Conservation (phyloP, 2,329 filamentous ascomycete genomes). For the Colletotrichum orchidophilum region DNA sequence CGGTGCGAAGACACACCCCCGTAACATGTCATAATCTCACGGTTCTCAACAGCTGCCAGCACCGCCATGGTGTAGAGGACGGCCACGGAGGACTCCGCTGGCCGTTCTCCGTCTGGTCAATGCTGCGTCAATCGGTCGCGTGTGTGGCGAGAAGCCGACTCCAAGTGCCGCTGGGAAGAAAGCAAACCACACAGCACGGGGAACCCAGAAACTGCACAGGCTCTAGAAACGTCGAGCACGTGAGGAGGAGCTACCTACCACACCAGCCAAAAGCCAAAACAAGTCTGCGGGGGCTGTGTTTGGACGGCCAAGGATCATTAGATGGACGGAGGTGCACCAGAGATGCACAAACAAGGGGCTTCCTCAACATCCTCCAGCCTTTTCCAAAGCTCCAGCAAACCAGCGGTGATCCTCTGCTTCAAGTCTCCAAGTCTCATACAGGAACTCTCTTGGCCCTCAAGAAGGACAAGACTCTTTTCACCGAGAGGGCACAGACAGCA, state of each 20-base stretch:
- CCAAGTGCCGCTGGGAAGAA: not conserved
- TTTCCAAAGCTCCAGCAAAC: not conserved
- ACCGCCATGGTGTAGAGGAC: not conserved
- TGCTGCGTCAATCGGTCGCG: not conserved
- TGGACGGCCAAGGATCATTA: conserved; percentile 4
- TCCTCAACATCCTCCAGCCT: not conserved
- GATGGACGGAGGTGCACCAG: conserved; percentile 2
- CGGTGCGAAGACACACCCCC: not conserved
- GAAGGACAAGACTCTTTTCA: not conserved
- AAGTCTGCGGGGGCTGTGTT: conserved; percentile 16
- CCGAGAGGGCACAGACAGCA: not conserved
- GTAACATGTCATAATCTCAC: conserved; percentile 15
- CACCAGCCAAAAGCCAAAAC: not conserved
- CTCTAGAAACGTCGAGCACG: not conserved
- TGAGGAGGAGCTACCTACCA: not conserved
- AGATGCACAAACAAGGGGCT: conserved; percentile 15
- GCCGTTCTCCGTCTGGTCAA: not conserved
- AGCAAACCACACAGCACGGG: not conserved
- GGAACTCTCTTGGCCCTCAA: not conserved
- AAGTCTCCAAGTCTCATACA: not conserved
- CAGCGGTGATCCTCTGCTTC: not conserved
- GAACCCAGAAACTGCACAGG: not conserved
- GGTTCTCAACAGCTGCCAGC: not conserved
- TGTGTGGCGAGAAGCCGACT: conserved; percentile 7
- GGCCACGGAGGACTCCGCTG: conserved; percentile 13